Conservation (phyloP, 306 rosid genomes). For the Lotus japonicus region DNA sequence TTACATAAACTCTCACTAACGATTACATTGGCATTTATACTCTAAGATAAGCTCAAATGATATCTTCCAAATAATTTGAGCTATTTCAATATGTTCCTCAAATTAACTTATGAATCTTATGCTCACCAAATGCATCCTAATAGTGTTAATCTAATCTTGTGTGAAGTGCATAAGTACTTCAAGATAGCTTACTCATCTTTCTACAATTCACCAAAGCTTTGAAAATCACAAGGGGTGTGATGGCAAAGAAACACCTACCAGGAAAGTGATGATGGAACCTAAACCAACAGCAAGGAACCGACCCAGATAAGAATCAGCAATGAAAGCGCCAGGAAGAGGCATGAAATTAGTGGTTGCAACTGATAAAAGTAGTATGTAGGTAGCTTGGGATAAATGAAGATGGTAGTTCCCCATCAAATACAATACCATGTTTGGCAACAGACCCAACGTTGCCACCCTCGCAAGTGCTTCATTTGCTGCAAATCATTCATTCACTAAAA, state of each 20-base stretch:
- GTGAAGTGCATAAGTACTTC: background rate
- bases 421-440: slow-evolving; percentile 53
- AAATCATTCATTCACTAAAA: background rate
- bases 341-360: slow-evolving; percentile 46
- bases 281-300: slow-evolving; percentile 52
- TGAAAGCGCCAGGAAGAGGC: slow-evolving; percentile 61
- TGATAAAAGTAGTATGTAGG: slow-evolving; percentile 37
- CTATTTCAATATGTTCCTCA: too few relatives aligned
- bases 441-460: slow-evolving; percentile 52
- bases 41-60: too few relatives aligned
- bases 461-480: slow-evolving; percentile 69
- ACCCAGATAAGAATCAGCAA: slow-evolving; percentile 71
- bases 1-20: too few relatives aligned
- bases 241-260: slow-evolving; percentile 24
- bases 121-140: background rate
- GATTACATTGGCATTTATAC: too few relatives aligned
- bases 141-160: background rate
- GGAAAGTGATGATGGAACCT: slow-evolving; percentile 46
- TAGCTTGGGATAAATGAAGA: slow-evolving; percentile 40
- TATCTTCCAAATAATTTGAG: too few relatives aligned
- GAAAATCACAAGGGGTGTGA: background rate
- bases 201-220: background rate
- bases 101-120: too few relatives aligned
- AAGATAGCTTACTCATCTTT: background rate
- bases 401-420: slow-evolving; percentile 50